Evolutionary conservation across 2,329 filamentous ascomycete genomes (phyloP).

Genomic region (Plenodomus biglobosus): DNA sequence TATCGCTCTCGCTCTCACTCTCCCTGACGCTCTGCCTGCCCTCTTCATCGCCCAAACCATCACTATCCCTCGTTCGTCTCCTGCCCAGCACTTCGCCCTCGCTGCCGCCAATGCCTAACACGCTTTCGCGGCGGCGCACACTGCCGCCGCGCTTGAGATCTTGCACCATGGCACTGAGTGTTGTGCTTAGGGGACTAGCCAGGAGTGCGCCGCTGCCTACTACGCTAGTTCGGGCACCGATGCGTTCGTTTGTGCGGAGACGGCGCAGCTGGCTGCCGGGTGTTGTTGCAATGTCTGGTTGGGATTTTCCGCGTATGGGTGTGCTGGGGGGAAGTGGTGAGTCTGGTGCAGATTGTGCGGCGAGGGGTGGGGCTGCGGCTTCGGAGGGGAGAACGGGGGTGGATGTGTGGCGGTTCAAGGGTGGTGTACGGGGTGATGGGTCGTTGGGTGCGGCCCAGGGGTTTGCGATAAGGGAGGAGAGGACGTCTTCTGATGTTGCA

Average conservation of each 20-base stretch:
- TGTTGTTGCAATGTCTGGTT: constrained; percentile 20
- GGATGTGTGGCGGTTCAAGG: constrained; percentile 27
- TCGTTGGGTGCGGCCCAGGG: constrained; percentile 29
- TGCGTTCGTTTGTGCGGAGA: constrained; percentile 40
- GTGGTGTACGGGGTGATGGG: constrained; percentile 6
- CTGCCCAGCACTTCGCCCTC: constrained; percentile 28
- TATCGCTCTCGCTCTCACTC: neutral
- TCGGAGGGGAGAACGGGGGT: constrained; percentile 36
- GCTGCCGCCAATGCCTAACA: constrained; percentile 20
- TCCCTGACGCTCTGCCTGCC: constrained; percentile 1
- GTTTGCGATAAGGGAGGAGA: constrained; percentile 30
- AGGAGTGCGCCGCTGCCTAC: constrained; percentile 55
- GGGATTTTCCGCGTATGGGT: constrained; percentile 12
- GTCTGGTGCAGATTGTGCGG: constrained; percentile 20
- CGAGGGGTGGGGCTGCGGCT: constrained; percentile 17
- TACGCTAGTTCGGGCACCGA: constrained; percentile 51
- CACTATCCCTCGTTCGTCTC: constrained; percentile 18
- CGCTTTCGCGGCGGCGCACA: constrained; percentile 21
- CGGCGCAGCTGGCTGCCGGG: constrained; percentile 25
- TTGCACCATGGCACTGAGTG: constrained; percentile 64
- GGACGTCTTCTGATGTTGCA: constrained; percentile 12
- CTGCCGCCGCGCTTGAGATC: constrained; percentile 62
- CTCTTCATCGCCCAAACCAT: neutral
- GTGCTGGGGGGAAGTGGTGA: constrained; percentile 14
- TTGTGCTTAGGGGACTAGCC: constrained; percentile 61